These are phyloP conservation scores for Aspergillus intermedius DNA, from an alignment of 2,329 filamentous ascomycete genomes.

Conservation along the genomic window DNA sequence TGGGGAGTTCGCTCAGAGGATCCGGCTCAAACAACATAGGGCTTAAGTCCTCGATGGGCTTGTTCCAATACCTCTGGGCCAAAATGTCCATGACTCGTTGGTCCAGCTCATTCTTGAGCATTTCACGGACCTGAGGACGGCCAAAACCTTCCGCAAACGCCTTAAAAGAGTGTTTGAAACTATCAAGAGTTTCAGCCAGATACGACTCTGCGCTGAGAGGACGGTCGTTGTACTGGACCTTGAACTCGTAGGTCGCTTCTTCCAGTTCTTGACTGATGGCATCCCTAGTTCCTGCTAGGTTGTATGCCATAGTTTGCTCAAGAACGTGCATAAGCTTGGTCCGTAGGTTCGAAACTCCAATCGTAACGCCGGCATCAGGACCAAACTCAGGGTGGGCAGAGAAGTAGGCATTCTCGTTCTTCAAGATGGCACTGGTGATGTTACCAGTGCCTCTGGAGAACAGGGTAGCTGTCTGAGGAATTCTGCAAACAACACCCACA, in stretches of 20 bases:
- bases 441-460: constrained; percentile 80
- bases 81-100: constrained; percentile 90
- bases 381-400: constrained; percentile 79
- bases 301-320: constrained; percentile 94
- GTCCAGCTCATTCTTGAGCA: constrained; percentile 87
- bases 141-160: constrained; percentile 87
- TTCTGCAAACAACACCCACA: constrained; percentile 85
- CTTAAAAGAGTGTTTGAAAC: constrained; percentile 97
- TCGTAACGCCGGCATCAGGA: constrained; percentile 61
- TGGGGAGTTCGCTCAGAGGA: constrained; percentile 69
- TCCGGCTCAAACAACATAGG: constrained; percentile 62
- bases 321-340: constrained; percentile 97
- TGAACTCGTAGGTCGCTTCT: constrained; percentile 97
- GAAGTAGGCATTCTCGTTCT: constrained; percentile 85
- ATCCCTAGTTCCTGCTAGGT: constrained; percentile 79
- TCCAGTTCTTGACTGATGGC: constrained; percentile 92
- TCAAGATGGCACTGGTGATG: constrained; percentile 71
- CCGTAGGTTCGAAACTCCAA: constrained; percentile 78
- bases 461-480: constrained; percentile 60
- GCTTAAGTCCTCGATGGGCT: constrained; percentile 78
- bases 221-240: constrained; percentile 97
- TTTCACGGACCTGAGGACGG: constrained; percentile 75
- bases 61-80: constrained; percentile 95
- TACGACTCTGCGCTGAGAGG: constrained; percentile 94
- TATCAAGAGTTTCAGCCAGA: constrained; percentile 86